Conservation (phyloP, 495 filamentous ascomycete species). For the Cetradonia linearis region DNA sequence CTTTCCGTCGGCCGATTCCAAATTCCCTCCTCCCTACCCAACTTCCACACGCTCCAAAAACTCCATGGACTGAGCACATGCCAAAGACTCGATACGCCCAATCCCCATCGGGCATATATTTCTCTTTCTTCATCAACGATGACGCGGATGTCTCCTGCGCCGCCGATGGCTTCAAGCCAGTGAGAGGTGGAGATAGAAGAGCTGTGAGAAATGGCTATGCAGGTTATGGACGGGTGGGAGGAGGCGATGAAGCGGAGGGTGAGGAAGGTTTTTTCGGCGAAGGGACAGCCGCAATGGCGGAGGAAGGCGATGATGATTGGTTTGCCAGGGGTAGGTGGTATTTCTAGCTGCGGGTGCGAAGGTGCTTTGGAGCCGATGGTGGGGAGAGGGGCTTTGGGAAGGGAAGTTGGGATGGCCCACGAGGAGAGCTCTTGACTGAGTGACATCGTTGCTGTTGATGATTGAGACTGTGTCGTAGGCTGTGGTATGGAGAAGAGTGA, state of each 20-base stretch:
- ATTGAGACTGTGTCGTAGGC: not conserved
- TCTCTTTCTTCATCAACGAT: constrained; percentile 43
- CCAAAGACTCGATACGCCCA: constrained; percentile 42
- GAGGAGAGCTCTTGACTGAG: constrained; percentile 24
- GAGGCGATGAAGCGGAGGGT: constrained; percentile 36
- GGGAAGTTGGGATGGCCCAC: constrained; percentile 14
- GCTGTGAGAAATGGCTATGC: constrained; percentile 50
- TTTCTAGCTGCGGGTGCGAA: constrained; percentile 31
- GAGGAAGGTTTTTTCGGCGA: constrained; percentile 52
- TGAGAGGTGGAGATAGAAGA: constrained; percentile 39
- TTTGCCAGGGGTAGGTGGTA: constrained; percentile 34
- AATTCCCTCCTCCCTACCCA: constrained; percentile 45
- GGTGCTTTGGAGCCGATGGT: constrained; percentile 41
- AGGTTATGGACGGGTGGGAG: constrained; percentile 39
- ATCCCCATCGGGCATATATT: constrained; percentile 45
- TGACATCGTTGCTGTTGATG: constrained; percentile 8
- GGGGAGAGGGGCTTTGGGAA: constrained; percentile 11
- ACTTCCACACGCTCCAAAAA: constrained; percentile 37
- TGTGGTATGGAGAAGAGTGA: not conserved
- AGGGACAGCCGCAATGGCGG: constrained; percentile 52
- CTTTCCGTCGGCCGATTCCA: constrained; percentile 46
- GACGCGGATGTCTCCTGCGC: constrained; percentile 42
- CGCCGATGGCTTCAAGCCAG: constrained; percentile 45
- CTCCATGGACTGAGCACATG: constrained; percentile 39
- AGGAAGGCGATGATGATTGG: constrained; percentile 48